These are phyloP conservation scores for Aspergillus incahuasiensis DNA, from an alignment of 495 filamentous ascomycete species.

Conservation along the genomic window DNA sequence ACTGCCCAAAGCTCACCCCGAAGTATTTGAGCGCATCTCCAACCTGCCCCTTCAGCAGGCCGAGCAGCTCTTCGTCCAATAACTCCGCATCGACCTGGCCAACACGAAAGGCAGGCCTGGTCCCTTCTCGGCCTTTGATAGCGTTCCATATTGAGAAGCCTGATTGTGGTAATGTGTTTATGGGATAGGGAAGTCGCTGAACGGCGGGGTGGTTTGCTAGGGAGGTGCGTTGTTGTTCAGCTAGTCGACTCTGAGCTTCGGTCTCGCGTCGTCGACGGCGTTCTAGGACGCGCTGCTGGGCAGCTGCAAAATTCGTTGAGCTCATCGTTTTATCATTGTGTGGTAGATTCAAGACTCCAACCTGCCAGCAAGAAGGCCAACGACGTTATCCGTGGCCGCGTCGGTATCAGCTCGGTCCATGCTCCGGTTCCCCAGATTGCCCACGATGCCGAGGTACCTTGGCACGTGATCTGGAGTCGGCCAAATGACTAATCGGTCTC, in stretches of 20 bases:
- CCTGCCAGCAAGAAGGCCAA: not conserved
- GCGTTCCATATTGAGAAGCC: conserved; percentile 61
- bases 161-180: conserved; percentile 53
- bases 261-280: conserved; percentile 69
- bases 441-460: not conserved
- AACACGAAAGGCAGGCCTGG: conserved; percentile 81
- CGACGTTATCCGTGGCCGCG: too few species aligned
- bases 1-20: conserved; percentile 40
- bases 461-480: conserved; percentile 28
- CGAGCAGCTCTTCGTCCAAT: conserved; percentile 88
- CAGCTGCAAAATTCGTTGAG: conserved; percentile 74
- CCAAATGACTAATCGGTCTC: too few species aligned
- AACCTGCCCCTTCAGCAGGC: conserved; percentile 78
- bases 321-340: conserved; percentile 56
- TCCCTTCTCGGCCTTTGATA: conserved; percentile 71
- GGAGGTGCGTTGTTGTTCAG: conserved; percentile 54
- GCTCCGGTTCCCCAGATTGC: conserved; percentile 29
- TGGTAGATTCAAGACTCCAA: not conserved
- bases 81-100: conserved; percentile 96
- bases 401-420: not conserved
- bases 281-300: conserved; percentile 75
- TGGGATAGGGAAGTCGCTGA: conserved; percentile 59
- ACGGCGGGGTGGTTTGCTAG: conserved; percentile 48
- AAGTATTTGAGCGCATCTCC: conserved; percentile 87
- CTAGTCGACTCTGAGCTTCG: conserved; percentile 51